These are phyloP conservation scores for Phytophthora crassamura DNA, from an alignment of 352 stramenopile genomes.

Conservation along the genomic window DNA sequence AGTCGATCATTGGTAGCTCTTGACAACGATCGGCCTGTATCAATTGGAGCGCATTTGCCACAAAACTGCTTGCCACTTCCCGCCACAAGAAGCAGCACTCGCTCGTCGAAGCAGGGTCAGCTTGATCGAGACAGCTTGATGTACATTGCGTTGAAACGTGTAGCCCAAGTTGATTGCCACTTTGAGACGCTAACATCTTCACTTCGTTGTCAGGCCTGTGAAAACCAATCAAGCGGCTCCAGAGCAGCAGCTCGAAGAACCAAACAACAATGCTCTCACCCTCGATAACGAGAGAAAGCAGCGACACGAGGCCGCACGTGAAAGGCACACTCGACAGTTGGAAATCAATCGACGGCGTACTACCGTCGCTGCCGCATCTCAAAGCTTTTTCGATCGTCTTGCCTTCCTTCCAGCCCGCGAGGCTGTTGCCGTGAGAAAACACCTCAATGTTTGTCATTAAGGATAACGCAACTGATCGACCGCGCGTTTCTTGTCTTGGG, in stretches of 20 bases:
- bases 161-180: background rate
- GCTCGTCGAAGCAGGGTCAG: slow-evolving; percentile 6
- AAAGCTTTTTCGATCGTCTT: slow-evolving; percentile 58
- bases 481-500: background rate
- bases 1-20: slow-evolving; percentile 2
- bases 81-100: background rate
- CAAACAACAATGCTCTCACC: slow-evolving; percentile 5
- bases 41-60: slow-evolving; percentile 2
- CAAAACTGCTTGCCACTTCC: slow-evolving; percentile 5
- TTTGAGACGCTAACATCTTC: background rate
- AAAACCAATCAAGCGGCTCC: background rate
- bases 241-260: slow-evolving; percentile 26
- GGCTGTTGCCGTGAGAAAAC: slow-evolving; percentile 37
- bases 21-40: background rate
- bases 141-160: slow-evolving; percentile 5
- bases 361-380: slow-evolving; percentile 33
- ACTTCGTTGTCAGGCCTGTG: slow-evolving; percentile 2
- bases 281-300: slow-evolving; percentile 15
- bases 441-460: too few species aligned
- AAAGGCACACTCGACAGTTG: slow-evolving; percentile 30
- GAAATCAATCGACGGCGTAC: slow-evolving; percentile 42
- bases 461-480: too few species aligned
- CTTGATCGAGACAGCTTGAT: slow-evolving; percentile 1
- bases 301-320: slow-evolving; percentile 11
- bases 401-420: slow-evolving; percentile 36